Evolutionary conservation across 2,329 filamentous ascomycete genomes (phyloP), one percentile per base, ranked within the genome.

Genomic region (Epichloe scottii): DNA sequence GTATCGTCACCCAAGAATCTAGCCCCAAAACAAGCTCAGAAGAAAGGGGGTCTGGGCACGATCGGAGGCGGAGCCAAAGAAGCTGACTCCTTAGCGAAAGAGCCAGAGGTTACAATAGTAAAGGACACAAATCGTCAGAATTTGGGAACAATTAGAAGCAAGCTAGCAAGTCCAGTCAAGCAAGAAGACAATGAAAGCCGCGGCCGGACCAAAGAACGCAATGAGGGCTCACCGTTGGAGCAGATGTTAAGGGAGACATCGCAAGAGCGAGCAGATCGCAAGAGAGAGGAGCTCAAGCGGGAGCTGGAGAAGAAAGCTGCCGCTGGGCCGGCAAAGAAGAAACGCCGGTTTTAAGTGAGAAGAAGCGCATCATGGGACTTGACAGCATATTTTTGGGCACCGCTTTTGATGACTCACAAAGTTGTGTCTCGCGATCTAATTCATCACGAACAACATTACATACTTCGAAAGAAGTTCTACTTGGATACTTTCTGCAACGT

Each of bases 291-390:
- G 56, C 62, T 78, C 30, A 71, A 75, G 51, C 68, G 65, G 51
- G 73, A 79, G 37, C 62, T 78, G 14, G 71, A 77, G 55, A 71
- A 61, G 53, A 76, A 75, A 58, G 70, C 70, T 3, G 68, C 72
- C 0, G 70, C 69, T 17, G 72, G 71, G 1, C 77, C 77, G 4
- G 68, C 66, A 6, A 77, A 73, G 62, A 81, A 81, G 67, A 80
- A 78, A 63, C 67, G 77, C 42, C 75, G 69, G 48, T 80, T 80
- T 54, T 81, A 60, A 23, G 3, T 10, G 12, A 19, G 17, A n/a
- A 8, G 6, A 37, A 35, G 10, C 19, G 34, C 5, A 19, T 35
- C 15, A n/a, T 14, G 19, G 39, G 21, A 15, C 19, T 17, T 8
- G 26, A 35, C 12, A 2, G 33, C 30, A 19, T 8, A 34, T 30